Evolutionary conservation across 179 eudicot species (phyloP).

Genomic region (Camellia oleifera): DNA sequence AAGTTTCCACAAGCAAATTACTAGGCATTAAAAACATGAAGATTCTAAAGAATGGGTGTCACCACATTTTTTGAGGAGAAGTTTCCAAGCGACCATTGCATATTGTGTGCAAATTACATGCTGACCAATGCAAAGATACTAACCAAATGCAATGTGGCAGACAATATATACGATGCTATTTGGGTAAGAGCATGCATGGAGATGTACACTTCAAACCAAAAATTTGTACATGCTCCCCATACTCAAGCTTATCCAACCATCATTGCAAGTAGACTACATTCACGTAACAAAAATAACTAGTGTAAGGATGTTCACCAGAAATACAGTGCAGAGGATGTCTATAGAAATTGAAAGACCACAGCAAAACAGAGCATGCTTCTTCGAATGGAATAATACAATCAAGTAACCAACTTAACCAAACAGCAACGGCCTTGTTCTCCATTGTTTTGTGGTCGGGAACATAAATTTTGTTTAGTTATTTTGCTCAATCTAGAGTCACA

Average conservation of each 20-base stretch:
- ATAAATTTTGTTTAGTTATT: neutral
- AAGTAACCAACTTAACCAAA: neutral
- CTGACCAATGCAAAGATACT: neutral
- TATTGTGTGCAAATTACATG: neutral
- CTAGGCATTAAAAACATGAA: neutral
- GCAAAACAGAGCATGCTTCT: neutral
- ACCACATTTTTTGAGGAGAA: neutral
- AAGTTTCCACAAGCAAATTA: neutral
- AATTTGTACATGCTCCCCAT: too few species aligned
- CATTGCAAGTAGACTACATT: neutral
- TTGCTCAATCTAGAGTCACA: neutral
- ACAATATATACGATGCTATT: neutral
- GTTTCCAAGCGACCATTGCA: neutral
- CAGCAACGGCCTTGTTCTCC: neutral
- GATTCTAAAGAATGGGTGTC: neutral
- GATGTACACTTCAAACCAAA: neutral
- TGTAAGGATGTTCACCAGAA: neutral
- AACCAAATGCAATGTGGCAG: neutral
- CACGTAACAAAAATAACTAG: neutral
- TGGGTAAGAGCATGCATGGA: neutral
- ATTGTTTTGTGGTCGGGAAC: neutral
- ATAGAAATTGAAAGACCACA: constrained; percentile 1
- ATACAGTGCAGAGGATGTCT: neutral
- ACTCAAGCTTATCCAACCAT: neutral
- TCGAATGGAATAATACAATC: neutral